Base-by-base conservation (phyloP, 345 rosid genomes). In the Citropsis articulata region DNA sequence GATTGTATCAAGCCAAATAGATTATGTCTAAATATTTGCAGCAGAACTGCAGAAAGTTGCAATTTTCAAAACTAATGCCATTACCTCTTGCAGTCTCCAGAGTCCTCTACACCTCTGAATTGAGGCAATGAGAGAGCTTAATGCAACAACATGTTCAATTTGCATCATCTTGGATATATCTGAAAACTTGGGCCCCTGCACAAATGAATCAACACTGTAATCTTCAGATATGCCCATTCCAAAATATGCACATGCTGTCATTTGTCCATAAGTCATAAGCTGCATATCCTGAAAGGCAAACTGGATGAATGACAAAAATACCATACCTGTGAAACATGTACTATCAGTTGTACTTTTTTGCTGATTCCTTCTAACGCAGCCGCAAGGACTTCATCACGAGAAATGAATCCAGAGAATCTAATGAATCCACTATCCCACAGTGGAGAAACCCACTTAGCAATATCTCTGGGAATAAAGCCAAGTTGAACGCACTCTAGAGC, bases 371-470 rank as follows among this genome's bases (percentile, higher is more conserved):
- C 91, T 42, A 87, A 84, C 76, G 95, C 95, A 81, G 94, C 94
- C 35, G 84, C 87, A 75, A 93, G 95, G 83, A 87, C 94, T 79
- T 93, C 95, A 72, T 92, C 88, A 28, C 89, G 84, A 86, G 77
- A 88, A 71, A 95, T 75, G 80, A 85, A 90, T 73, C 98, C 98
- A 72, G 85, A 88, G 84, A 93, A 95, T 75, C 74, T 86, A 63
- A 93, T 88, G 85, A 90, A 86, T 65, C 95, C 92, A 67, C 78
- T 75, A 66, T 93, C 98, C 98, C 97, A 95, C 88, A 93, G 81
- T 6, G 98, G 98, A 76, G 98, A 93, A 77, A 93, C 91, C 98
- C 97, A 93, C 81, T 90, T 93, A 71, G 93, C 97, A 55, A 92
- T 82, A 84, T 80, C 74, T 82, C 91, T 85, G 38, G 98, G 97